These are phyloP conservation scores for Aspergillus quadricinctus DNA, from an alignment of 2,329 filamentous ascomycete genomes.

Conservation along the genomic window DNA sequence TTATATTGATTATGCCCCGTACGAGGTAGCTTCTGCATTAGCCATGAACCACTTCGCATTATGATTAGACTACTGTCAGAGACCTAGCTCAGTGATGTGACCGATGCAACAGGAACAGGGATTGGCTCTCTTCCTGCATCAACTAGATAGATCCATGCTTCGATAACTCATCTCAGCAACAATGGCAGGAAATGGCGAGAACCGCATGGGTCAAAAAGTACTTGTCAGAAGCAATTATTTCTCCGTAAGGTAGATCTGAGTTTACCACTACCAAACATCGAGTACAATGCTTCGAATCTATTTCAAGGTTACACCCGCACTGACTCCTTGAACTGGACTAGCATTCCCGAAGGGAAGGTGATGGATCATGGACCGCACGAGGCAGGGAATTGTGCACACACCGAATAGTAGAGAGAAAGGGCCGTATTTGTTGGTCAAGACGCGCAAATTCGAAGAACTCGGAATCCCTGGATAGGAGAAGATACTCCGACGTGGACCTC, in stretches of 20 bases:
- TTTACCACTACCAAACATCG: background rate
- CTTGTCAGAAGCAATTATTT: background rate
- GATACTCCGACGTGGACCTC: background rate
- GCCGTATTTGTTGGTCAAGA: background rate
- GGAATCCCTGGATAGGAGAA: too few species aligned
- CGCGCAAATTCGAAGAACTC: background rate
- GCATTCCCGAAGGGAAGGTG: background rate
- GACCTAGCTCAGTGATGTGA: background rate
- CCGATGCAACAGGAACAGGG: constrained; percentile 11
- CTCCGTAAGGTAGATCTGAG: background rate
- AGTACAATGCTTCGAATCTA: background rate
- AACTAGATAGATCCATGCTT: background rate
- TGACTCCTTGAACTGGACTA: background rate
- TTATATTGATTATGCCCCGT: background rate
- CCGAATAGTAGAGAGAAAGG: background rate
- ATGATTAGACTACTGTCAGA: background rate
- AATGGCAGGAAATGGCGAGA: background rate
- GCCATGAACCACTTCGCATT: background rate
- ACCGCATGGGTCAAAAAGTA: background rate
- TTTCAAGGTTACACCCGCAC: background rate
- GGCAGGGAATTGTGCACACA: background rate
- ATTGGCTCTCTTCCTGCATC: background rate
- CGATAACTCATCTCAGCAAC: background rate
- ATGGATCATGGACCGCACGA: background rate
- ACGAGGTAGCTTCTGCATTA: too few species aligned